Evolutionary conservation across 169 alveolate species (phyloP).

Genomic region (Miamiensis avidus): DNA sequence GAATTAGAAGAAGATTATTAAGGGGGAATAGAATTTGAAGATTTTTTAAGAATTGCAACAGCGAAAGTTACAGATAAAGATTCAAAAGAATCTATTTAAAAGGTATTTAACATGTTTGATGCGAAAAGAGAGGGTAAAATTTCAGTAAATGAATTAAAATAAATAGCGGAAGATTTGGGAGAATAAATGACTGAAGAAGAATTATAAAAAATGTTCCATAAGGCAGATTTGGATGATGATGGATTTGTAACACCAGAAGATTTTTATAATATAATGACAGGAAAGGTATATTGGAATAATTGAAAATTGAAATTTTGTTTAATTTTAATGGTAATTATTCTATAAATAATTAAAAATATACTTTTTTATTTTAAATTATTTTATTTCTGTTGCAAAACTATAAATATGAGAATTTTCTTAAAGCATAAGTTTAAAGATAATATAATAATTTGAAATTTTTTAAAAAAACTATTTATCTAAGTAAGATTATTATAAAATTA

Average conservation of each 20-base stretch:
- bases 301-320: constrained; percentile 1
- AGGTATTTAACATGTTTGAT: constrained; percentile 69
- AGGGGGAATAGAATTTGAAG: constrained; percentile 43
- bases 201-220: constrained; percentile 61
- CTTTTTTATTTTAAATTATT: too few relatives aligned
- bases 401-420: too few relatives aligned
- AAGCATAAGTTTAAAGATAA: too few relatives aligned
- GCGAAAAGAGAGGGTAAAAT: constrained; percentile 86
- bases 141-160: constrained; percentile 54
- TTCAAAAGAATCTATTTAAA: constrained; percentile 53
- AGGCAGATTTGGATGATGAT: constrained; percentile 61
- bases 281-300: constrained; percentile 37
- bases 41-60: constrained; percentile 39
- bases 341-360: too few relatives aligned
- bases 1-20: constrained; percentile 42
- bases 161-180: constrained; percentile 70
- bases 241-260: constrained; percentile 35
- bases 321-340: too few relatives aligned
- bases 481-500: too few relatives aligned
- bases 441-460: too few relatives aligned
- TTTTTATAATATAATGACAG: constrained; percentile 41
- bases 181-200: constrained; percentile 81
- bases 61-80: constrained; percentile 56
- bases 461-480: too few relatives aligned
- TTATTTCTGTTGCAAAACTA: too few relatives aligned